phyloP scores from a whole-genome alignment of 192 early-diverging fungal genomes.

The Pecoramyces ruminantium region DNA sequence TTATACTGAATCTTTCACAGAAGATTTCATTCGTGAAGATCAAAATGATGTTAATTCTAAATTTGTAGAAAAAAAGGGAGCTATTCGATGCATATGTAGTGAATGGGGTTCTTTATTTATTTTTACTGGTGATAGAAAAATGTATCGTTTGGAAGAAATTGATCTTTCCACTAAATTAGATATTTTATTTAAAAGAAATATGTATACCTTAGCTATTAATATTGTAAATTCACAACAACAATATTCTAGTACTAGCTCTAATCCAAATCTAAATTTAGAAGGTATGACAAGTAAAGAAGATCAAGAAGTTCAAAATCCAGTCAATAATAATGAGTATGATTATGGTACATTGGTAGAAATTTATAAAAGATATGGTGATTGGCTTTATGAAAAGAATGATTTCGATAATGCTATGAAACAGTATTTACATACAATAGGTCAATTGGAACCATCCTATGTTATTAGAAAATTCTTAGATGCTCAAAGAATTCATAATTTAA shows the following conservation, averaged over 20 bases:
- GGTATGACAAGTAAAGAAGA: neutral
- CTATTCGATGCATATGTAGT: slow-evolving; percentile 2
- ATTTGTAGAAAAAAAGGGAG: neutral
- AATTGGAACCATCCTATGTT: slow-evolving; percentile 88
- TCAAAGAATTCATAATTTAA: slow-evolving; percentile 77
- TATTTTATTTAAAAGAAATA: slow-evolving; percentile 72
- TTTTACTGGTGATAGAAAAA: slow-evolving; percentile 54
- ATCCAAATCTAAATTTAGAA: slow-evolving; percentile 1
- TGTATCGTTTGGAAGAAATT: slow-evolving; percentile 72
- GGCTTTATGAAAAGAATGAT: slow-evolving; percentile 76
- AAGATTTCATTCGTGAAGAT: slow-evolving; percentile 27
- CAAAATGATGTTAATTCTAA: neutral
- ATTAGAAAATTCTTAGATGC: slow-evolving; percentile 94
- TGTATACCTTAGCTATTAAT: slow-evolving; percentile 77
- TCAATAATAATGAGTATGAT: slow-evolving; percentile 63
- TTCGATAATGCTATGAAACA: slow-evolving; percentile 82
- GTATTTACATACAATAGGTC: slow-evolving; percentile 78
- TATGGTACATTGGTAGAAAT: slow-evolving; percentile 75
- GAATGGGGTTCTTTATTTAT: slow-evolving; percentile 89
- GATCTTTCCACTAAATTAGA: slow-evolving; percentile 74
- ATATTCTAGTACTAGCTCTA: neutral
- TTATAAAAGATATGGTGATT: slow-evolving; percentile 85
- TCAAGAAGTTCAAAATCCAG: neutral
- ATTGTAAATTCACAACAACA: slow-evolving; percentile 27
- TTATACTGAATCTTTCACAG: slow-evolving; percentile 57